These are phyloP conservation scores for Ettlia oleoabundans DNA, from an alignment of 139 green algal genomes.

Conservation along the genomic window DNA sequence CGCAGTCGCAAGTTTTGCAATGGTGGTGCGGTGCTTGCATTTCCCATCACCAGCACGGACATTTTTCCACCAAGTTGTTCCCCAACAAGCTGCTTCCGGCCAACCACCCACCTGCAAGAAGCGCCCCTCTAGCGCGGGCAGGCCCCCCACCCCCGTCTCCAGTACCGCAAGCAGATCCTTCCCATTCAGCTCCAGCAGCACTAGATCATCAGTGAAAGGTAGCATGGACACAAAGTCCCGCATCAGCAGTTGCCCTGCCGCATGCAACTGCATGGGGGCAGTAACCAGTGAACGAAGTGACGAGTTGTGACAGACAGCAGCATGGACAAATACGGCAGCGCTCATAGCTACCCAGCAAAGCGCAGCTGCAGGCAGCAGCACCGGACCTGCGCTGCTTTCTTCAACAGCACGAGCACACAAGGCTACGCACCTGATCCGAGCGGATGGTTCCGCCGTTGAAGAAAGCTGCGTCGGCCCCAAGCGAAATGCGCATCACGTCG, in stretches of 20 bases:
- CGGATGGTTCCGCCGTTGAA: constrained; percentile 75
- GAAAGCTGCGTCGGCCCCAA: constrained; percentile 55
- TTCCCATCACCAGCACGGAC: too few species aligned
- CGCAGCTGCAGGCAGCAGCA: not conserved
- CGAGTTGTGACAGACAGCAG: not conserved
- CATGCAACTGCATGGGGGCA: constrained; percentile 27
- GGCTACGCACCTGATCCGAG: constrained; percentile 36
- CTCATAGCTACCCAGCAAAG: too few species aligned
- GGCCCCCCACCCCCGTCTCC: constrained; percentile 74
- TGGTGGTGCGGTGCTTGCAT: too few species aligned
- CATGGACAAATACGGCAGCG: too few species aligned
- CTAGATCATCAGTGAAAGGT: constrained; percentile 73
- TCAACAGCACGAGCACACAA: not conserved
- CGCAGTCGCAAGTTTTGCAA: too few species aligned
- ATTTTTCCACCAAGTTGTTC: too few species aligned
- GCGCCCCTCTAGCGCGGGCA: constrained; percentile 72
- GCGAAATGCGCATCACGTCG: constrained; percentile 46
- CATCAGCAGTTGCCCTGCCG: constrained; percentile 57
- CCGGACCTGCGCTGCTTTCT: not conserved
- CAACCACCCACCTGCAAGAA: constrained; percentile 65
- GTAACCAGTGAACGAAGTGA: not conserved
- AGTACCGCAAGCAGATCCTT: constrained; percentile 63
- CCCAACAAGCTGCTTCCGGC: too few species aligned
- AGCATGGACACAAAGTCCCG: constrained; percentile 75
- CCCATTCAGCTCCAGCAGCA: constrained; percentile 59